Conservation (phyloP, 495 filamentous ascomycete species). For the Usnea hakonensis region DNA sequence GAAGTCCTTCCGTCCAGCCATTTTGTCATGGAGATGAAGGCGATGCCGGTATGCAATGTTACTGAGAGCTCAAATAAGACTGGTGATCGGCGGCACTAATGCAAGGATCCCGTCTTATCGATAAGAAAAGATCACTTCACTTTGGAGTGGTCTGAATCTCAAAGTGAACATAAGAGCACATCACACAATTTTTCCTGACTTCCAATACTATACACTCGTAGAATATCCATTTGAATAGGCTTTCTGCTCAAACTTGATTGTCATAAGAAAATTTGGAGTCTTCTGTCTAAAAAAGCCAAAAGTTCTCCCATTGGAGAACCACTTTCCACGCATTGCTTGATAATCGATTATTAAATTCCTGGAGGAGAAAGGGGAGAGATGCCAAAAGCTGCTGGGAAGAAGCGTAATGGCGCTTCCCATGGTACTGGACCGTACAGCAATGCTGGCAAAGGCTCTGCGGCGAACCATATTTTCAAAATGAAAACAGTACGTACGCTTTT, state of each 20-base stretch:
- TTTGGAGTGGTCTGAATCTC: too few relatives aligned
- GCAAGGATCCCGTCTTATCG: constrained; percentile 10
- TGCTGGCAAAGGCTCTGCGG: constrained; percentile 44
- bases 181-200: too few relatives aligned
- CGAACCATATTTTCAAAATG: constrained; percentile 83
- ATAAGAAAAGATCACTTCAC: constrained; percentile 4
- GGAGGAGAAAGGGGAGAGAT: constrained; percentile 31
- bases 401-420: constrained; percentile 48
- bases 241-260: background rate
- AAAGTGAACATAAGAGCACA: too few relatives aligned
- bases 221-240: too few relatives aligned
- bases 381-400: constrained; percentile 55
- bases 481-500: constrained; percentile 41
- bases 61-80: background rate
- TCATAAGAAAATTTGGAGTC: too few relatives aligned
- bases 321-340: too few relatives aligned
- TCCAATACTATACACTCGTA: too few relatives aligned
- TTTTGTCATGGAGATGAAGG: background rate
- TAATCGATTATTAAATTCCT: too few relatives aligned
- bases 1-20: constrained; percentile 76
- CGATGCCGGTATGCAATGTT: background rate
- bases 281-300: background rate
- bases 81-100: background rate
- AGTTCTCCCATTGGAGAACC: background rate
- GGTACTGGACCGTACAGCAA: constrained; percentile 48